These are phyloP conservation scores for Talaromyces atroroseus DNA, from an alignment of 2,329 filamentous ascomycete species.

Conservation along the genomic window DNA sequence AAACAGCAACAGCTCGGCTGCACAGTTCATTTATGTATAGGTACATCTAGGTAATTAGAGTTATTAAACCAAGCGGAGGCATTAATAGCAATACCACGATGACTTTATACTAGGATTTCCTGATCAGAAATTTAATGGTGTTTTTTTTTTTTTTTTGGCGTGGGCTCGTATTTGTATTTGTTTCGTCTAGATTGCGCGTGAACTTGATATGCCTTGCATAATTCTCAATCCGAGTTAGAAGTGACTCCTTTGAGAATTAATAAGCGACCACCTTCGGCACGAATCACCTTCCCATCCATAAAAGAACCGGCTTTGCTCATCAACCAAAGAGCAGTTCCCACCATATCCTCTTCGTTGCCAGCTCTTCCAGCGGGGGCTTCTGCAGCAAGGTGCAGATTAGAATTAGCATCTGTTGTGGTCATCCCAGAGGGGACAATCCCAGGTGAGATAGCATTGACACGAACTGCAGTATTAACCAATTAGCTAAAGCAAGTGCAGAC, in stretches of 20 bases:
- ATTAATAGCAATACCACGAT: too few species aligned
- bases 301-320: constrained; percentile 48
- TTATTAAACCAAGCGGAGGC: too few species aligned
- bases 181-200: too few species aligned
- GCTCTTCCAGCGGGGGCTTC: constrained; percentile 26
- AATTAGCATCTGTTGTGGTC: not conserved
- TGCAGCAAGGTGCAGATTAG: not conserved
- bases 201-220: too few species aligned
- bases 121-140: too few species aligned
- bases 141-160: too few species aligned
- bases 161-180: too few species aligned
- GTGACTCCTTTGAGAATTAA: constrained; percentile 3
- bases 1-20: too few species aligned
- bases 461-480: not conserved
- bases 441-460: constrained; percentile 3
- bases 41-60: too few species aligned
- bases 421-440: constrained; percentile 1
- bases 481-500: not conserved
- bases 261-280: not conserved
- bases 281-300: constrained; percentile 42
- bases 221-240: not conserved
- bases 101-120: too few species aligned
- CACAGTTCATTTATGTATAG: too few species aligned
- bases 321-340: constrained; percentile 45
- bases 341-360: constrained; percentile 42